Conservation (phyloP, 1,139 yeast species). For the Saccharomyces hybrid region DNA sequence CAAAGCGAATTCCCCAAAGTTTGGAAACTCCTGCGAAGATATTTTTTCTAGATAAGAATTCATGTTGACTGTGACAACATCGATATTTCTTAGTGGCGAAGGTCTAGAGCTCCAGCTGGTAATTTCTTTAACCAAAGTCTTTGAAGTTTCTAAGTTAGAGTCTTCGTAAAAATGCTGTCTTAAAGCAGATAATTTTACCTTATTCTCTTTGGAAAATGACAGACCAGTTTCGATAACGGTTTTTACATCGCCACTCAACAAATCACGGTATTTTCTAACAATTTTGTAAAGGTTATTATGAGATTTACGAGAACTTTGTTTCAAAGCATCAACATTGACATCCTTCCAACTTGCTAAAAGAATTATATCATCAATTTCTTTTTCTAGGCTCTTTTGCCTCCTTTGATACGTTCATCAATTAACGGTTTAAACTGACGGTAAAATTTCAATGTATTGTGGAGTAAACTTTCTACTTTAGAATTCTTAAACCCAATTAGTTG, state of each 20-base stretch:
- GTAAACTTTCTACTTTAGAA: conserved; percentile 33
- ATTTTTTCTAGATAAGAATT: conserved; percentile 39
- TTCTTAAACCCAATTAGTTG: conserved; percentile 21
- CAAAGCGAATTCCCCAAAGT: conserved; percentile 45
- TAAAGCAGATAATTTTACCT: conserved; percentile 3
- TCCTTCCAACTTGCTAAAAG: conserved; percentile 95
- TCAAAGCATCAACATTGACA: conserved; percentile 84
- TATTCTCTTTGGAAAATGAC: conserved; percentile 14
- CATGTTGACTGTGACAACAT: conserved; percentile 51
- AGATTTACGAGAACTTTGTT: conserved; percentile 85
- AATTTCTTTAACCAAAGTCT: conserved; percentile 23
- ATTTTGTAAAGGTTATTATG: conserved; percentile 78
- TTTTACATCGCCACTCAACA: conserved; percentile 49
- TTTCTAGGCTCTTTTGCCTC: conserved; percentile 53
- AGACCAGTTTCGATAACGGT: conserved; percentile 60
- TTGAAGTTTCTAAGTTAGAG: conserved; percentile 13
- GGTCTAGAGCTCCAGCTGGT: conserved; percentile 52
- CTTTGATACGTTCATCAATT: conserved; percentile 41
- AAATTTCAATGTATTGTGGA: conserved; percentile 56
- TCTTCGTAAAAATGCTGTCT: conserved; percentile 3
- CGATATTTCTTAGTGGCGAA: conserved; percentile 43
- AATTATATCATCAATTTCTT: conserved; percentile 77
- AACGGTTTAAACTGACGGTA: conserved; percentile 56
- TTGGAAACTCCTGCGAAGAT: conserved; percentile 31
- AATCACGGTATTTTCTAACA: conserved; percentile 70